Evolutionary conservation across 208 protist species (phyloP), one percentile per base, ranked within the genome.

Genomic region (Wallacemonas sp.): DNA sequence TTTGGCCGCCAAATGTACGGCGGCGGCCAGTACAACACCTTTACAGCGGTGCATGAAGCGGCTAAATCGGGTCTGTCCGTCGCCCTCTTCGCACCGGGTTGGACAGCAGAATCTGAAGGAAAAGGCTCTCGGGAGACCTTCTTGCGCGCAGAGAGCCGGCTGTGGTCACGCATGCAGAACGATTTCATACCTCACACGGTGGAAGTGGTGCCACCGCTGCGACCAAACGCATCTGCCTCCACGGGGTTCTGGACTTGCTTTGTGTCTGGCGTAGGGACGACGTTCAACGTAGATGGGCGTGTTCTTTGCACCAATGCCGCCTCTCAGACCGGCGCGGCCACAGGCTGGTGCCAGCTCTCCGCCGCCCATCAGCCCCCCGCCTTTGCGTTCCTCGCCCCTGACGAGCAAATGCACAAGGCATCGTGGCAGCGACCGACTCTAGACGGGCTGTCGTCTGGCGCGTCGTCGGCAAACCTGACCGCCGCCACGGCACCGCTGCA

Each of bases 31-130:
- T 91, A 91, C 62, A 80, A 93, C 46, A 84, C 69, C 26, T 14
- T 77, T 33, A 53, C 72, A 1, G 90, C 88, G 19, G 66, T 85
- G 5, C 28, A 75, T 11, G 70, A 75, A 51, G 77, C 69, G 6
- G 33, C 22, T 8, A 17, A 45, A 1, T 36, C 58, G 5, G 39
- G 71, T 3, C 63, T 91, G 34, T 97, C 92, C 9, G 69, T 82
- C 5, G 93, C 86, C 12, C 49, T 98, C n/a, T 98, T 98, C 71
- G 93, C 93, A 4, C 91, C 93, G 15, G 91, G 62, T 2, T 98
- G 91, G 93, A 91, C 88, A 22, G 72, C 71, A 47, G 95, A 98
- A 65, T 62, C 19, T 17, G 68, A 80, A 60, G 71, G 77, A 11
- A 9, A 77, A 15, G 72, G 72, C 12, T 63, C 38, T 9, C 80